Conservation (phyloP, 228 moss, liverwort and hornwort species). For the Sphagnum fallax region DNA sequence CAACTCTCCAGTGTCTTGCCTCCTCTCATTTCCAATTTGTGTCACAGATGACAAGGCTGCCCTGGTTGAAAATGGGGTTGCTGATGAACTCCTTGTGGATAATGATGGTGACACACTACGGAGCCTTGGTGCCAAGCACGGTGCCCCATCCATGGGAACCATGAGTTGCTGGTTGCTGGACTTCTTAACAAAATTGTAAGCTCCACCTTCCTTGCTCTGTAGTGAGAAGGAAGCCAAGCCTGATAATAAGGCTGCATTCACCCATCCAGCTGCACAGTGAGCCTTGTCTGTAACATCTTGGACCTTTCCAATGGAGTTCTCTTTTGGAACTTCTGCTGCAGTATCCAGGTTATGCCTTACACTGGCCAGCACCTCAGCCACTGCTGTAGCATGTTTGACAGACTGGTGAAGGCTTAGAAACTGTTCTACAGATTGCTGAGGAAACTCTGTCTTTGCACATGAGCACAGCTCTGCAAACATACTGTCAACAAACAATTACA, state of each 20-base stretch:
- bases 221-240: constrained; percentile 38
- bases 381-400: constrained; percentile 60
- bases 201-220: constrained; percentile 26
- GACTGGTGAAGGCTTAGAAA: constrained; percentile 75
- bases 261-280: constrained; percentile 39
- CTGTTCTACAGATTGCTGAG: constrained; percentile 86
- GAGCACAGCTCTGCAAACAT: constrained; percentile 91
- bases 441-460: constrained; percentile 71
- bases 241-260: constrained; percentile 51
- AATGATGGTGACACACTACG: constrained; percentile 31
- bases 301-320: constrained; percentile 16
- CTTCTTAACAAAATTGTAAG: constrained; percentile 12
- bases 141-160: constrained; percentile 30
- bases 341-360: constrained; percentile 11
- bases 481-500: constrained; percentile 33
- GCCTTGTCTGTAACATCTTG: constrained; percentile 31
- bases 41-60: constrained; percentile 28
- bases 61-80: constrained; percentile 36
- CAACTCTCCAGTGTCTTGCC: constrained; percentile 23
- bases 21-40: constrained; percentile 21
- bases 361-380: constrained; percentile 61
- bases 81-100: constrained; percentile 7
- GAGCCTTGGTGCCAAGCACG: constrained; percentile 26
- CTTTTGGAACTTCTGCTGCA: constrained; percentile 11
- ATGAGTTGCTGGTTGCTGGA: constrained; percentile 19